Percentiles rank a stretch among this genome's conserved stretches.
These are phyloP conservation scores for Entomortierella lignicola DNA, from an alignment of 192 early-diverging fungal genomes.

Conservation along the genomic window DNA sequence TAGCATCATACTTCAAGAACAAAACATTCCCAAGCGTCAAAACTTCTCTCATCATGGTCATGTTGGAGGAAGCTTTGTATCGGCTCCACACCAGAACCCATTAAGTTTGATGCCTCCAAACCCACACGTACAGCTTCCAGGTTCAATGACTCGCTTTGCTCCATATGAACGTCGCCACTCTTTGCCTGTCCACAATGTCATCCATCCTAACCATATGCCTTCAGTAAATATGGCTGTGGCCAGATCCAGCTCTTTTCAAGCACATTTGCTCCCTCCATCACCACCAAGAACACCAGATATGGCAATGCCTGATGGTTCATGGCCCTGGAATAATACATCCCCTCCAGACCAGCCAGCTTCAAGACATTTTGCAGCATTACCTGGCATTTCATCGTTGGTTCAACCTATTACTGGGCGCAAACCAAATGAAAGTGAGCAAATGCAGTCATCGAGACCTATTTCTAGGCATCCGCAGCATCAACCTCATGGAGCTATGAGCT, in stretches of 20 bases:
- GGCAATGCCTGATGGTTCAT: not conserved
- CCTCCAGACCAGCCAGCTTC: not conserved
- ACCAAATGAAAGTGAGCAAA: not conserved
- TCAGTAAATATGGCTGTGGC: slow-evolving; percentile 5
- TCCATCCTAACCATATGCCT: not conserved
- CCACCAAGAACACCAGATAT: slow-evolving; percentile 44
- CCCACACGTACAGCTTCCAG: not conserved
- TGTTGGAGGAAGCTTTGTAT: not conserved
- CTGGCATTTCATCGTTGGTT: slow-evolving; percentile 11
- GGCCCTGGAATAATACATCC: slow-evolving; percentile 2
- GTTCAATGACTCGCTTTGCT: slow-evolving; percentile 12
- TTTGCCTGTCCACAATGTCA: slow-evolving; percentile 12
- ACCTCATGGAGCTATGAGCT: not conserved
- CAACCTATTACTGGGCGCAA: not conserved
- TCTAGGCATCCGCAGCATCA: not conserved
- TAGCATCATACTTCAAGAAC: not conserved
- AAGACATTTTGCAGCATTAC: slow-evolving; percentile 29
- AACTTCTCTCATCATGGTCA: not conserved
- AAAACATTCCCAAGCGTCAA: not conserved
- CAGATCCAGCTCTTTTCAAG: slow-evolving; percentile 3
- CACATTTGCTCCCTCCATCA: slow-evolving; percentile 10
- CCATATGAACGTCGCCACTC: slow-evolving; percentile 43
- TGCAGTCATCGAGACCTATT: not conserved
- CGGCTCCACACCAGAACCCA: not conserved
- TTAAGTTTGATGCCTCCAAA: not conserved